Evolutionary conservation across 495 filamentous ascomycete species (phyloP).

Genomic region (Choiromyces venosus): DNA sequence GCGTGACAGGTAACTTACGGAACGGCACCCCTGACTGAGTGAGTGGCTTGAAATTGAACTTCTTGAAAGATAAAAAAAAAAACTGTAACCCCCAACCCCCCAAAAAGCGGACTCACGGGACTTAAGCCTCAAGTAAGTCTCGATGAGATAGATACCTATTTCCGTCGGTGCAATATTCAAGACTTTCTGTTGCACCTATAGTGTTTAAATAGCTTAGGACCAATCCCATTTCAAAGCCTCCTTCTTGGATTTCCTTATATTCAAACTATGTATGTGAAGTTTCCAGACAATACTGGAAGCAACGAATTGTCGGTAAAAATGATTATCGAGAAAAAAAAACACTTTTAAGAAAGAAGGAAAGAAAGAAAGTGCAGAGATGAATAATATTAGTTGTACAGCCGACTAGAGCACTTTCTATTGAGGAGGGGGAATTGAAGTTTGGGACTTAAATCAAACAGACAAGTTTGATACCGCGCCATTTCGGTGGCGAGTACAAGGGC

Average conservation of each 20-base stretch:
- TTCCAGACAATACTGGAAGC: not conserved
- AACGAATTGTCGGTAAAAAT: not conserved
- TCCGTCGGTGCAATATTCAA: too few species aligned
- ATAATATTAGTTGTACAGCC: too few species aligned
- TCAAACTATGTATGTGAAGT: not conserved
- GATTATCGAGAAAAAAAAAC: not conserved
- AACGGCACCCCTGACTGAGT: too few species aligned
- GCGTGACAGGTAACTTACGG: too few species aligned
- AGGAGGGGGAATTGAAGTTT: not conserved
- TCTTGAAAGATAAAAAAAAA: not conserved
- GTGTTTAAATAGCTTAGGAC: too few species aligned
- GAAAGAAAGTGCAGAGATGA: too few species aligned
- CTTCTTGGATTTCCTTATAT: too few species aligned
- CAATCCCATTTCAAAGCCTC: too few species aligned
- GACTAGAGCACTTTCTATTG: too few species aligned
- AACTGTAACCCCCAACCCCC: not conserved
- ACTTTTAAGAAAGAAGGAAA: not conserved
- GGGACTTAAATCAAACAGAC: not conserved
- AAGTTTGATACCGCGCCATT: not conserved
- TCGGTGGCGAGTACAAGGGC: not conserved
- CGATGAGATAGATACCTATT: not conserved
- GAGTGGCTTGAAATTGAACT: not conserved
- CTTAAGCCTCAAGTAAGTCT: not conserved
- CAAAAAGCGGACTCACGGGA: not conserved
- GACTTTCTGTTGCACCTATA: too few species aligned